These are phyloP conservation scores for Cystoderma amianthinum DNA, from an alignment of 768 basidiomycete species.

Conservation along the genomic window DNA sequence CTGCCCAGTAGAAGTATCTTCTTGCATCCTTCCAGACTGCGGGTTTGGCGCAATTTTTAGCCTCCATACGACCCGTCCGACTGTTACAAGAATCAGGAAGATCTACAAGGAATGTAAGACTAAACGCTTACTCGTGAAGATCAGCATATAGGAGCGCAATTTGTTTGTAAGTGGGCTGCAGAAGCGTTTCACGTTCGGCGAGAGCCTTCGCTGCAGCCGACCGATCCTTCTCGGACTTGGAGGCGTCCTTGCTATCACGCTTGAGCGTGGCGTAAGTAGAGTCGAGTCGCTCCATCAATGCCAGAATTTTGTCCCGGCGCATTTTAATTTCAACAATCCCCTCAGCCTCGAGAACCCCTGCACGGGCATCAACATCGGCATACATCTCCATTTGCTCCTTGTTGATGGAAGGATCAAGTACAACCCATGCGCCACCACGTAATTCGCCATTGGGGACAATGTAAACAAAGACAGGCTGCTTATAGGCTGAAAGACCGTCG, in stretches of 20 bases:
- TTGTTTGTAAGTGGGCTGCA: conserved; percentile 90
- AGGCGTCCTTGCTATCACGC: conserved; percentile 67
- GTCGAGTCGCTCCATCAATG: conserved; percentile 92
- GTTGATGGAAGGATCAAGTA: conserved; percentile 97
- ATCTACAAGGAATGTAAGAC: conserved; percentile 2
- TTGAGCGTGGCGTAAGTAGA: conserved; percentile 75
- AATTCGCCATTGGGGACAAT: conserved; percentile 98
- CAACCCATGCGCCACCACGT: conserved; percentile 99
- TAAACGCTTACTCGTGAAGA: conserved; percentile 77
- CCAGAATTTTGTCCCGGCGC: conserved; percentile 87
- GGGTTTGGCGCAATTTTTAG: conserved; percentile 89
- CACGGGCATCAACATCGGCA: conserved; percentile 91
- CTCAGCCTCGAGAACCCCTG: conserved; percentile 95
- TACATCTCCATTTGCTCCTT: conserved; percentile 99
- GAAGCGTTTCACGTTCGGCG: conserved; percentile 65
- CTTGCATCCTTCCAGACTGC: conserved; percentile 85
- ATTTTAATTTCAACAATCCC: conserved; percentile 98
- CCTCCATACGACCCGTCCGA: conserved; percentile 93
- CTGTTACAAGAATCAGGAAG: conserved; percentile 30
- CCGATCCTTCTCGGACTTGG: conserved; percentile 70
- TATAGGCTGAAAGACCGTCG: conserved; percentile 94
- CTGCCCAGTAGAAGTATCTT: conserved; percentile 90
- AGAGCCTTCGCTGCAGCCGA: conserved; percentile 62
- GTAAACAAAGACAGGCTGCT: conserved; percentile 96
- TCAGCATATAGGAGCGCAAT: conserved; percentile 93